These are phyloP conservation scores for Dactylellina drechsleri DNA, from an alignment of 2,329 filamentous ascomycete genomes.

Conservation along the genomic window DNA sequence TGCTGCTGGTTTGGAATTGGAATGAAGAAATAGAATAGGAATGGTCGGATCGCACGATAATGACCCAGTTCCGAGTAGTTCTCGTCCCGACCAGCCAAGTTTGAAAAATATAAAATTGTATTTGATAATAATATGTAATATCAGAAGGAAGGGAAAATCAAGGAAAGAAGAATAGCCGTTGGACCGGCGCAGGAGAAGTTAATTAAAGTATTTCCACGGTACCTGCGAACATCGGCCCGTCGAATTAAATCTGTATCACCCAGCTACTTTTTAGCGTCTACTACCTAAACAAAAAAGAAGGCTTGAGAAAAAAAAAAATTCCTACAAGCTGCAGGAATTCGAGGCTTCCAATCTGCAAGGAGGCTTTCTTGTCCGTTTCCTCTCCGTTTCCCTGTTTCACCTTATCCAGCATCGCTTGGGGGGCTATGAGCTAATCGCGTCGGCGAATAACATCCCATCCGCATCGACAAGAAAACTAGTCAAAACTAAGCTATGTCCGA, in stretches of 20 bases:
- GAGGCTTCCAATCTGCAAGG: too few species aligned
- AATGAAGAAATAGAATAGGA: not conserved
- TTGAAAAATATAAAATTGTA: not conserved
- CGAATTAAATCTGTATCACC: not conserved
- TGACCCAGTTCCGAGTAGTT: conserved; percentile 6
- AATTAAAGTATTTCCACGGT: not conserved
- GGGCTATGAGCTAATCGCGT: conserved; percentile 1
- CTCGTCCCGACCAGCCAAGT: conserved; percentile 1
- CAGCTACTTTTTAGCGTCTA: too few species aligned
- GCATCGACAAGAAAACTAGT: too few species aligned
- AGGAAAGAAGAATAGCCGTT: conserved; percentile 3
- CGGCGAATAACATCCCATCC: conserved; percentile 8
- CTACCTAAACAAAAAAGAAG: too few species aligned
- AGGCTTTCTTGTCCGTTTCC: not conserved
- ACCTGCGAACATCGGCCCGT: conserved; percentile 24
- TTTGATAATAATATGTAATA: not conserved
- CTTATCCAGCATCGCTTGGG: conserved; percentile 2
- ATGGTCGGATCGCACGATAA: conserved; percentile 8
- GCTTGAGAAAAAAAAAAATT: too few species aligned
- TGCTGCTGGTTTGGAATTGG: too few species aligned
- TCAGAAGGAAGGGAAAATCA: not conserved
- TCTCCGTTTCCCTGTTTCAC: conserved; percentile 19
- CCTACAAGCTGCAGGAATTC: too few species aligned
- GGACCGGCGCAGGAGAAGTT: conserved; percentile 3
- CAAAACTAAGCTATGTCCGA: too few species aligned